A percentile compares a stretch with the other conserved stretches of the same genome.
Evolutionary conservation across 306 rosid species (phyloP).

Genomic region (Medicago lupulina): DNA sequence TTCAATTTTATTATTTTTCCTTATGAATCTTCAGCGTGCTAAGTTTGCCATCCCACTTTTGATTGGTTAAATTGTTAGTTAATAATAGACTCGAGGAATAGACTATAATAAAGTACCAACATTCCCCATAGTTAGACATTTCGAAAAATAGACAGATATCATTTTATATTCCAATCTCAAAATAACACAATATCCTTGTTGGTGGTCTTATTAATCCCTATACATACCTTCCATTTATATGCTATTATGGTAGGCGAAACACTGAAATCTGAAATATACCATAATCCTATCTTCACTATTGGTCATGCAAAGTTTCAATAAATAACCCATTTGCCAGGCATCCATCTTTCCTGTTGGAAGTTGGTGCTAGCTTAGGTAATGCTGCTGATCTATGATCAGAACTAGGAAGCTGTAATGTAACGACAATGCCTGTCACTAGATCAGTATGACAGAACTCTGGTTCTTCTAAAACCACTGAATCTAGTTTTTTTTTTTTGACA

Average conservation of each 20-base stretch:
- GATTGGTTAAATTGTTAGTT: constrained; percentile 12
- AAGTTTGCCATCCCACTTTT: background rate
- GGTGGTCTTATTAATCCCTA: background rate
- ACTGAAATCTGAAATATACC: background rate
- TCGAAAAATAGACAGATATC: background rate
- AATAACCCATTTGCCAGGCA: background rate
- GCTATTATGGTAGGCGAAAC: background rate
- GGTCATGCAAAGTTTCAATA: background rate
- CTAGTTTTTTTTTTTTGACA: too few relatives aligned
- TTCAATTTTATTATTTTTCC: background rate
- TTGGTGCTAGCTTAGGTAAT: background rate
- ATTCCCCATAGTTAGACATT: background rate
- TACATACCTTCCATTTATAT: background rate
- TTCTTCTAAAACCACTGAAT: constrained; percentile 19
- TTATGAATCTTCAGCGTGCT: constrained; percentile 4
- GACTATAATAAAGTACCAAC: background rate
- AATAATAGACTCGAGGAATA: constrained; percentile 12
- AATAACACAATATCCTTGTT: background rate
- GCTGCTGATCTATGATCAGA: constrained; percentile 11
- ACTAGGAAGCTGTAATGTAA: background rate
- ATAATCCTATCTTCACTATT: background rate
- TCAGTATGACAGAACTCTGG: constrained; percentile 3
- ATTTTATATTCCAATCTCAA: background rate
- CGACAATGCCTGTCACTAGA: background rate
- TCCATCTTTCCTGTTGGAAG: background rate